Conservation (phyloP, 2,329 filamentous ascomycete species). For the Diaporthe citrichinensis region DNA sequence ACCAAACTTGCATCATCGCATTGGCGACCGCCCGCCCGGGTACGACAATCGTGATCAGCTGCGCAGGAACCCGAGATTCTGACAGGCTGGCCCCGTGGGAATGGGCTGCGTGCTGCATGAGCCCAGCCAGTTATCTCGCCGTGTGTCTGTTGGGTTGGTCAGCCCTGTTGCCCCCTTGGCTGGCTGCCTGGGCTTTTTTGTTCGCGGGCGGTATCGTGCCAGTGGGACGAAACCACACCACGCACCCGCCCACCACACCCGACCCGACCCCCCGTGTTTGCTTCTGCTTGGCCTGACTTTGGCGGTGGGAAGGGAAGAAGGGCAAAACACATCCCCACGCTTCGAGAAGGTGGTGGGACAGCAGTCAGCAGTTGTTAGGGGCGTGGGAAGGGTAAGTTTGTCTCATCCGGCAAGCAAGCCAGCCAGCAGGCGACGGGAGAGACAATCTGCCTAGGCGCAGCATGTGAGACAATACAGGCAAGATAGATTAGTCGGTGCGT, state of each 20-base stretch:
- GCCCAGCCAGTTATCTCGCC: background rate
- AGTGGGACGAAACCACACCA: slow-evolving; percentile 4
- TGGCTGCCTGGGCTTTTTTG: slow-evolving; percentile 3
- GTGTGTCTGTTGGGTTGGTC: background rate
- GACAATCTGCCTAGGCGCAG: slow-evolving; percentile 22
- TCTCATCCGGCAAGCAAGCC: background rate
- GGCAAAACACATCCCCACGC: background rate
- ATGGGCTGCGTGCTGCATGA: slow-evolving; percentile 12
- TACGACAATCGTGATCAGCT: slow-evolving; percentile 47
- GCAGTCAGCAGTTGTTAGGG: slow-evolving; percentile 7
- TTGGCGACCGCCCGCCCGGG: slow-evolving; percentile 25
- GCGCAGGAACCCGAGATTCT: slow-evolving; percentile 50
- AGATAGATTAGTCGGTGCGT: slow-evolving; percentile 15
- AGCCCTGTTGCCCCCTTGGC: background rate
- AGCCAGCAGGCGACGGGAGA: slow-evolving; percentile 10
- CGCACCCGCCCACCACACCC: background rate
- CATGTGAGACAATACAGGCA: slow-evolving; percentile 1
- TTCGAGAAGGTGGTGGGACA: slow-evolving; percentile 25
- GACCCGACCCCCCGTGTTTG: slow-evolving; percentile 13
- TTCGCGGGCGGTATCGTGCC: background rate
- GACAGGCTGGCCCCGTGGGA: slow-evolving; percentile 42
- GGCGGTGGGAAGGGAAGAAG: background rate
- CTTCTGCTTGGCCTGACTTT: slow-evolving; percentile 11
- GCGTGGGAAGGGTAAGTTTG: slow-evolving; percentile 35
- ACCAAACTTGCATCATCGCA: slow-evolving; percentile 12